Conservation (phyloP, 2,329 filamentous ascomycete species). For the Apiospora koreana region DNA sequence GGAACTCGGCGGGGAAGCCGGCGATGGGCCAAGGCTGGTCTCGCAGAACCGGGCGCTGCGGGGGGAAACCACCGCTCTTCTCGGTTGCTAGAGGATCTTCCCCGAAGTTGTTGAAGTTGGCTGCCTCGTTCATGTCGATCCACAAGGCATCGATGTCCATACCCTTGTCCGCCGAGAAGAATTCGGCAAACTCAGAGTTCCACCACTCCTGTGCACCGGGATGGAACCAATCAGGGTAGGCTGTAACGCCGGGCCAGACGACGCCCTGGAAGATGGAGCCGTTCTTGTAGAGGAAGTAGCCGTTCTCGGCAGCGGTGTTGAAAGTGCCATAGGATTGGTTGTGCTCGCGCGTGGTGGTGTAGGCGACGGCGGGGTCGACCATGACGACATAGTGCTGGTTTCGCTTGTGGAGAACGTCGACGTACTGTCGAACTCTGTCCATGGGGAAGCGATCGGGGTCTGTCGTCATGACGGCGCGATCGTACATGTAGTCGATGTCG, state of each 20-base stretch:
- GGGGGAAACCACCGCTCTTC: conserved; percentile 50
- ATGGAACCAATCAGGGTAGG: conserved; percentile 78
- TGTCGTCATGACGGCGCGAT: conserved; percentile 47
- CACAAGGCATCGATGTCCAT: conserved; percentile 78
- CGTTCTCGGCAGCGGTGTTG: conserved; percentile 41
- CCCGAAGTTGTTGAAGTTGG: conserved; percentile 33
- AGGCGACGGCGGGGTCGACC: conserved; percentile 69
- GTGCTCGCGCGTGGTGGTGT: conserved; percentile 21
- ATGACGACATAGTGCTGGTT: conserved; percentile 75
- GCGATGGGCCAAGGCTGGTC: conserved; percentile 64
- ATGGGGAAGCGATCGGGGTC: conserved; percentile 66
- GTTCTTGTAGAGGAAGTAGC: conserved; percentile 54
- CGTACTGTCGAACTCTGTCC: conserved; percentile 63
- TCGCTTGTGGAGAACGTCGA: conserved; percentile 64
- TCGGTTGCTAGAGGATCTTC: not conserved
- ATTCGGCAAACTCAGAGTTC: conserved; percentile 65
- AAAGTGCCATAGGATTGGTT: conserved; percentile 44
- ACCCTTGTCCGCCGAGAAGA: conserved; percentile 65
- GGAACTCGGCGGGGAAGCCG: conserved; percentile 69
- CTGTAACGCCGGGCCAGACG: conserved; percentile 75
- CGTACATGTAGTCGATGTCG: conserved; percentile 63
- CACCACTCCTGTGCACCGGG: conserved; percentile 66
- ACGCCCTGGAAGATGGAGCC: conserved; percentile 62
- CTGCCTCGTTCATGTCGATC: conserved; percentile 69
- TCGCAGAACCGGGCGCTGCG: conserved; percentile 62